phyloP scores from a whole-genome alignment of 371 early-diverging fungal species.

The Syncephalastrum sp. region DNA sequence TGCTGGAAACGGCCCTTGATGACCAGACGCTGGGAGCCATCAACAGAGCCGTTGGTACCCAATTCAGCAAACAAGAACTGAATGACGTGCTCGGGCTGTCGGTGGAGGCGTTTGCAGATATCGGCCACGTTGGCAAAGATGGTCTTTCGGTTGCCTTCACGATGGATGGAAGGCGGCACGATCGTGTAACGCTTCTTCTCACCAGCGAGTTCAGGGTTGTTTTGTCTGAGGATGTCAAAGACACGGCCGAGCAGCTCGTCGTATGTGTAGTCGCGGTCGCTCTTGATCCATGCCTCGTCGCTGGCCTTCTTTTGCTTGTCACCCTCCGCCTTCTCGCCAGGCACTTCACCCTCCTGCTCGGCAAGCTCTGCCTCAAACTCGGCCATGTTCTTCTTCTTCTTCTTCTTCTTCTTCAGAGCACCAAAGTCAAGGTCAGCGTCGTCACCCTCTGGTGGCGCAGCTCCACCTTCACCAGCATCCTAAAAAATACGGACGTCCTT shows the following conservation, averaged over 20 bases:
- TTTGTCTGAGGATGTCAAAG: constrained; percentile 88
- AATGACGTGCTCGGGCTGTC: constrained; percentile 96
- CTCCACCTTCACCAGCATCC: constrained; percentile 51
- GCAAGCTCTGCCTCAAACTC: constrained; percentile 85
- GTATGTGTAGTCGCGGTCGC: constrained; percentile 94
- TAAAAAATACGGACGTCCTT: constrained; percentile 11
- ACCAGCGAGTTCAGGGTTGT: constrained; percentile 93
- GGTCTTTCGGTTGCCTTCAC: constrained; percentile 96
- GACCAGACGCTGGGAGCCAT: constrained; percentile 90
- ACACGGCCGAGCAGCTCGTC: constrained; percentile 92
- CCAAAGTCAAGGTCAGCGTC: constrained; percentile 78
- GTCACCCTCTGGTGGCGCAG: constrained; percentile 42
- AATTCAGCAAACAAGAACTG: constrained; percentile 98
- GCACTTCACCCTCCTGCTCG: constrained; percentile 68
- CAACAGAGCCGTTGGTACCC: constrained; percentile 97
- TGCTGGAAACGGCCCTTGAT: constrained; percentile 99
- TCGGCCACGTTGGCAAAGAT: constrained; percentile 95
- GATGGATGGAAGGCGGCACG: constrained; percentile 87
- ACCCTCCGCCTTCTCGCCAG: constrained; percentile 53
- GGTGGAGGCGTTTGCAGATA: constrained; percentile 92
- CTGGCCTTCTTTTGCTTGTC: constrained; percentile 25
- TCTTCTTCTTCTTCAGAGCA: constrained; percentile 86
- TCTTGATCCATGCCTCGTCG: constrained; percentile 40
- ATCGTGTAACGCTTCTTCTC: constrained; percentile 93
- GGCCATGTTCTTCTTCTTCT: constrained; percentile 90